Conservation (phyloP, 768 basidiomycete genomes). For the Coprinellus micaceus region DNA sequence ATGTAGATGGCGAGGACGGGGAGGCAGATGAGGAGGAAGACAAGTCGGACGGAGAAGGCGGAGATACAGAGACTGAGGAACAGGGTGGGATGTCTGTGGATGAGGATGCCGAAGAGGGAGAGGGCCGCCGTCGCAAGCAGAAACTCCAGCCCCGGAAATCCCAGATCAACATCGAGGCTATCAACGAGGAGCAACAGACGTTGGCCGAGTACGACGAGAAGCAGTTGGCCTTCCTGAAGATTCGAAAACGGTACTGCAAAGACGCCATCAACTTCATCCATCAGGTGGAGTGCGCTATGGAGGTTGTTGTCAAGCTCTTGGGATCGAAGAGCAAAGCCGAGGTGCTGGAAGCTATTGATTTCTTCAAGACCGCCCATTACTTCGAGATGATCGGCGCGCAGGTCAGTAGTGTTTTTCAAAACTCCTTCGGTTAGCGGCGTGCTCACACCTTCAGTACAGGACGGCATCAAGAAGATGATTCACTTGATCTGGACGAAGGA, state of each 20-base stretch:
- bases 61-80: constrained; percentile 33
- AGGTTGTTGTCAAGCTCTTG: constrained; percentile 69
- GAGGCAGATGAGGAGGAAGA: constrained; percentile 42
- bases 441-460: constrained; percentile 35
- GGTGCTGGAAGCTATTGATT: constrained; percentile 83
- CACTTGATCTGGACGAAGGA: constrained; percentile 98
- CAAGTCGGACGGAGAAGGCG: constrained; percentile 35
- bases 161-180: constrained; percentile 61
- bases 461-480: constrained; percentile 92
- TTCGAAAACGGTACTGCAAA: constrained; percentile 81
- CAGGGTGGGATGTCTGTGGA: constrained; percentile 34
- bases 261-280: constrained; percentile 84
- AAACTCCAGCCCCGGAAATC: constrained; percentile 62
- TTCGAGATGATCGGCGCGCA: constrained; percentile 79
- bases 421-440: not conserved
- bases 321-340: constrained; percentile 85
- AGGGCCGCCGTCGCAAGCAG: constrained; percentile 32
- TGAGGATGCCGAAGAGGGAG: constrained; percentile 34
- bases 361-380: constrained; percentile 78
- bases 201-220: constrained; percentile 66
- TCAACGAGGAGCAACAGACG: constrained; percentile 68
- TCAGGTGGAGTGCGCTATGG: constrained; percentile 57
- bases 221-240: constrained; percentile 58
- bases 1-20: constrained; percentile 46
- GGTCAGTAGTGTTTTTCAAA: constrained; percentile 34